Percentiles rank a stretch among this genome's conserved stretches.
phyloP scores from a whole-genome alignment of 169 alveolate genomes.

The Amoebophrya sp. region DNA sequence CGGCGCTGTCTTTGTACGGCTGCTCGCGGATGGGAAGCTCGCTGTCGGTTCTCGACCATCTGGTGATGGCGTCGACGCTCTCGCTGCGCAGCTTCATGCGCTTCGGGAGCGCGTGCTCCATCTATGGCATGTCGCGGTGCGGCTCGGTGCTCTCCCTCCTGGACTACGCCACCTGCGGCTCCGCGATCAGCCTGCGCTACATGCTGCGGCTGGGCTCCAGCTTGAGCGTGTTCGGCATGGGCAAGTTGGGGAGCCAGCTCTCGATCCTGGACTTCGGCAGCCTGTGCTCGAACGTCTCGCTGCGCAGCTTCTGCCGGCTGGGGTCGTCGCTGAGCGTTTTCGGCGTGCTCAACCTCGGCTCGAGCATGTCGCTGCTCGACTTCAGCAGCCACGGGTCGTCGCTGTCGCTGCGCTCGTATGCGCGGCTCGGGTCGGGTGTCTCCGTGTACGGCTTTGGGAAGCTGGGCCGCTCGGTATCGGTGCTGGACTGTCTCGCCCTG shows the following conservation, averaged over 20 bases:
- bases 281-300: not conserved
- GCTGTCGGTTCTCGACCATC: not conserved
- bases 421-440: not conserved
- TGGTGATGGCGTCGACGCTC: not conserved
- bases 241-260: not conserved
- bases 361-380: not conserved
- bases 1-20: conserved; percentile 6
- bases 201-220: not conserved
- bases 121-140: no score
- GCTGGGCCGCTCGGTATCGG: not conserved
- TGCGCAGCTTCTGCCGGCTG: not conserved
- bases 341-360: not conserved
- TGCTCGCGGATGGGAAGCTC: not conserved
- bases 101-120: no score
- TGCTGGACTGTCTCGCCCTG: not conserved
- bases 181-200: conserved; percentile 9
- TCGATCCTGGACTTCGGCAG: conserved; percentile 7
- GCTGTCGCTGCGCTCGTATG: not conserved
- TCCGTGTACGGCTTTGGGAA: conserved; percentile 8
- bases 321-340: not conserved
- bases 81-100: conserved; percentile 3
- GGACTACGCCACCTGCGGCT: no score
- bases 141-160: no score
- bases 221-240: not conserved
- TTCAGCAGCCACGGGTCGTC: not conserved